Conservation (phyloP, 2,329 filamentous ascomycete species). For the Gnomoniopsis sp. region DNA sequence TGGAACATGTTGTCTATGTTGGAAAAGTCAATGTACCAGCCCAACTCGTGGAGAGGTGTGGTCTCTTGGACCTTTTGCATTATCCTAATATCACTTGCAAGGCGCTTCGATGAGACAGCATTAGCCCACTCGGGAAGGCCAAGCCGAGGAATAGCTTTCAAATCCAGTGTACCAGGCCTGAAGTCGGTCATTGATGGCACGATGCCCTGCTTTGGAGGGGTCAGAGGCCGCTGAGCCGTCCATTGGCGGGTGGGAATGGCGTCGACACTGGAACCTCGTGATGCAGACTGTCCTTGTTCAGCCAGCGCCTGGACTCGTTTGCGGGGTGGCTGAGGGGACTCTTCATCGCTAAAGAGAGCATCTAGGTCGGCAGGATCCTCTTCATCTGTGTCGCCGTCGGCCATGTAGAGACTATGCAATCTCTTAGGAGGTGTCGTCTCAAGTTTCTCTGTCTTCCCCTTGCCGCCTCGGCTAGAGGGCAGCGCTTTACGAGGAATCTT, state of each 20-base stretch:
- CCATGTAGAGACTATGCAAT: constrained; percentile 23
- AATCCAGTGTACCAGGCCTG: constrained; percentile 62
- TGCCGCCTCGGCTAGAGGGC: constrained; percentile 20
- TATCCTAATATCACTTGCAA: constrained; percentile 62
- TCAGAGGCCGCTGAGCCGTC: constrained; percentile 9
- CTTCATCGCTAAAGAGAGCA: constrained; percentile 29
- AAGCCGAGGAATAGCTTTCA: constrained; percentile 61
- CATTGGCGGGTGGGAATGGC: neutral
- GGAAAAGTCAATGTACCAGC: constrained; percentile 75
- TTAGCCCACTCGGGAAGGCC: constrained; percentile 64
- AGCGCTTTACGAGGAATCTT: constrained; percentile 33
- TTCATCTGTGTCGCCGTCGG: constrained; percentile 36
- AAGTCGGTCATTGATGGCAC: constrained; percentile 44
- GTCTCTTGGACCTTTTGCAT: constrained; percentile 62
- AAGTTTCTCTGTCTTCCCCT: neutral
- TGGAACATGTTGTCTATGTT: constrained; percentile 76
- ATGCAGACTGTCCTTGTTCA: neutral
- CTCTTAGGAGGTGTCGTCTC: constrained; percentile 6
- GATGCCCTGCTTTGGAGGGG: constrained; percentile 11
- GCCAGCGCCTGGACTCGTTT: neutral
- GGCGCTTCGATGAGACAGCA: constrained; percentile 53
- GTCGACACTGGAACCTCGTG: constrained; percentile 15
- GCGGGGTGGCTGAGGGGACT: constrained; percentile 11
- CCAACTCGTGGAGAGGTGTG: constrained; percentile 62
- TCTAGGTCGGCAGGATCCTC: constrained; percentile 38